A percentile compares a stretch with the other conserved stretches of the same genome.
These are phyloP conservation scores for Pouteria campechiana DNA, from an alignment of 179 eudicot genomes.

Conservation along the genomic window DNA sequence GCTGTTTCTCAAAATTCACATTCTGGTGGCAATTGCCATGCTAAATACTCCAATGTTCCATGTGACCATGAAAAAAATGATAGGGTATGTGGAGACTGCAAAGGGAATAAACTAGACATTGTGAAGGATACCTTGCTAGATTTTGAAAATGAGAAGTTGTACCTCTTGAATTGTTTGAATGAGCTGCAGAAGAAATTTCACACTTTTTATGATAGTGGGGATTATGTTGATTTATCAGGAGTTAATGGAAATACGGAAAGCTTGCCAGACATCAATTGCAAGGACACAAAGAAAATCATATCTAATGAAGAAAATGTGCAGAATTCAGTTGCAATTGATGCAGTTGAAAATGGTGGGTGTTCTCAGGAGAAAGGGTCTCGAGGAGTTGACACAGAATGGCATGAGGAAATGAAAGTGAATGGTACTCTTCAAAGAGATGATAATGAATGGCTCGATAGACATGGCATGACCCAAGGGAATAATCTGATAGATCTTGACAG, in stretches of 20 bases:
- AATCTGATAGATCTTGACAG: constrained; percentile 4
- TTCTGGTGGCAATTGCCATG: constrained; percentile 16
- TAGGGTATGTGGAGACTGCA: too few relatives aligned
- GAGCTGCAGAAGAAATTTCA: constrained; percentile 39
- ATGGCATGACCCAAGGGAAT: constrained; percentile 6
- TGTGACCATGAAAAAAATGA: constrained; percentile 31
- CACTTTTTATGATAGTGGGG: constrained; percentile 18
- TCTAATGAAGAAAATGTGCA: constrained; percentile 12
- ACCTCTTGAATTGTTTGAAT: constrained; percentile 33
- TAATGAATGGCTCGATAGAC: constrained; percentile 14
- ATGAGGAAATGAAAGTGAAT: constrained; percentile 15
- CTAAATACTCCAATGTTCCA: constrained; percentile 24
- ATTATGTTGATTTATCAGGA: too few relatives aligned
- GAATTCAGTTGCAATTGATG: constrained; percentile 9
- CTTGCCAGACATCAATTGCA: too few relatives aligned
- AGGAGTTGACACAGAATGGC: constrained; percentile 5
- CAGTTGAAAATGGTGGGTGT: constrained; percentile 20
- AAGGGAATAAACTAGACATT: constrained; percentile 1
- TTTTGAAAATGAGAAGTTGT: constrained; percentile 41
- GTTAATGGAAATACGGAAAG: too few relatives aligned
- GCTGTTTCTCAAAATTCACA: constrained; percentile 17
- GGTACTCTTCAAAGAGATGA: constrained; percentile 10
- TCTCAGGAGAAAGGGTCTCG: neutral
- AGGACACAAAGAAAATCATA: too few relatives aligned
- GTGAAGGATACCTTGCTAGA: constrained; percentile 26